Evolutionary conservation across 2,329 filamentous ascomycete species (phyloP), one percentile per base, ranked within the genome.

Genomic region (Capronia americana): DNA sequence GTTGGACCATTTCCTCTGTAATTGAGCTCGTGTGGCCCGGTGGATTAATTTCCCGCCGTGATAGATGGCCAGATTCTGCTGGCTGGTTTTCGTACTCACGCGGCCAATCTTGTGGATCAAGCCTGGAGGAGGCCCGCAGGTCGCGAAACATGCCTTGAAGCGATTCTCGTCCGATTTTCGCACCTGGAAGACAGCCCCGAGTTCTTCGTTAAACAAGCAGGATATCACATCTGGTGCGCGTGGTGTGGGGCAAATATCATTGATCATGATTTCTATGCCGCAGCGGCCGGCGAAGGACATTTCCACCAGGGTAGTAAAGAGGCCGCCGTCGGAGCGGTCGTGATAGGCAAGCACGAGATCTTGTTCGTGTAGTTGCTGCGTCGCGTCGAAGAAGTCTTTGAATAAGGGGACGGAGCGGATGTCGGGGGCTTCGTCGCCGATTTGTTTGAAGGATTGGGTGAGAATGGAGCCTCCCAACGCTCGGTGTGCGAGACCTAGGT

Each of bases 271-370:
- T 72, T 96, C 91, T 32, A 92, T 86, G 68, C 94, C 95, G 74
- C 92, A 96, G 63, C 93, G 90, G 30, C 95, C 95, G 34, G 95
- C 94, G 77, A 98, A 98, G 88, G 96, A 96, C 95, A 98, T 98
- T 80, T 99, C 95, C 2, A 89, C 92, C 38, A 98, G 81, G 5
- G 94, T 93, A 0, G 94, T 95, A 76, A 98, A 87, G 10, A 98
- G 83, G 74, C 95, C 95, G 77, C 94, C 95, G 77, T 98, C 94
- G 0, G 93, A 97, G 55, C 91, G 87, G 79, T 98, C 95, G 77
- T 98, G 95, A 77, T 98, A 98, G 3, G 94, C 94, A 24, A 98
- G 86, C 11, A 98, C 93, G 66, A 91, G 85, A 26, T 86, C 86
- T 30, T 86, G 80, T 71, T 91, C 87, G 72, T 90, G 87, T 2